phyloP scores from a whole-genome alignment of 169 alveolate species.

The Cryptosporidium felis region DNA sequence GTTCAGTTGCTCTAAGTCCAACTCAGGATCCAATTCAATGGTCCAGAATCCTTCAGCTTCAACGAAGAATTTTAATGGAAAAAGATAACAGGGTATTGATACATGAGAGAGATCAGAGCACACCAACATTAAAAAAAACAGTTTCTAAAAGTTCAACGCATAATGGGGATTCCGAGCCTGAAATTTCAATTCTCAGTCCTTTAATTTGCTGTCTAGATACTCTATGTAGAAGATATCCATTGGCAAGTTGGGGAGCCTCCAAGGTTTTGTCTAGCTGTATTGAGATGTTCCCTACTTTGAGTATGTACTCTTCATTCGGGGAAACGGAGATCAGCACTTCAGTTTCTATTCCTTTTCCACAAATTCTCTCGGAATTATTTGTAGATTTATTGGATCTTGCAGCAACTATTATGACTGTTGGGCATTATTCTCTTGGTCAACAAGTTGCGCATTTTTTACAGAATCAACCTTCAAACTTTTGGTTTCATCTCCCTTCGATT shows the following conservation, averaged over 20 bases:
- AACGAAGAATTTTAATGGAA: constrained; percentile 59
- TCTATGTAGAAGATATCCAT: constrained; percentile 64
- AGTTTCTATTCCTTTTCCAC: constrained; percentile 18
- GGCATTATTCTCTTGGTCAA: constrained; percentile 64
- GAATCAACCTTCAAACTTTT: constrained; percentile 62
- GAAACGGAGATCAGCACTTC: constrained; percentile 39
- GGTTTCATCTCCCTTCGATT: constrained; percentile 70
- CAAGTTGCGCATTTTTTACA: constrained; percentile 63
- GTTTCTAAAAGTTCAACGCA: background rate
- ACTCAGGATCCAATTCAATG: constrained; percentile 67
- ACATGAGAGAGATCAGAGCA: background rate
- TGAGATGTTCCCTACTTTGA: constrained; percentile 64
- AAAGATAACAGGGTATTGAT: background rate
- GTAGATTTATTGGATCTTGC: constrained; percentile 63
- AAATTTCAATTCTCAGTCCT: constrained; percentile 47
- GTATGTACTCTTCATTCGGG: constrained; percentile 65
- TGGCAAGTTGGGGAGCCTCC: constrained; percentile 71
- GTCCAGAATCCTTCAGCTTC: constrained; percentile 60
- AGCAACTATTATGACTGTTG: constrained; percentile 68
- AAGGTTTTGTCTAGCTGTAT: constrained; percentile 65
- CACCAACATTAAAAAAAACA: no score
- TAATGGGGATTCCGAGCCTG: constrained; percentile 10
- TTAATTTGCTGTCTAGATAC: constrained; percentile 44
- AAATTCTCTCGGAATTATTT: constrained; percentile 57
- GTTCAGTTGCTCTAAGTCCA: constrained; percentile 60